Percentiles rank a stretch among this genome's conserved stretches.
phyloP scores from a whole-genome alignment of 2,329 filamentous ascomycete genomes.

The Arthroderma sp. region DNA sequence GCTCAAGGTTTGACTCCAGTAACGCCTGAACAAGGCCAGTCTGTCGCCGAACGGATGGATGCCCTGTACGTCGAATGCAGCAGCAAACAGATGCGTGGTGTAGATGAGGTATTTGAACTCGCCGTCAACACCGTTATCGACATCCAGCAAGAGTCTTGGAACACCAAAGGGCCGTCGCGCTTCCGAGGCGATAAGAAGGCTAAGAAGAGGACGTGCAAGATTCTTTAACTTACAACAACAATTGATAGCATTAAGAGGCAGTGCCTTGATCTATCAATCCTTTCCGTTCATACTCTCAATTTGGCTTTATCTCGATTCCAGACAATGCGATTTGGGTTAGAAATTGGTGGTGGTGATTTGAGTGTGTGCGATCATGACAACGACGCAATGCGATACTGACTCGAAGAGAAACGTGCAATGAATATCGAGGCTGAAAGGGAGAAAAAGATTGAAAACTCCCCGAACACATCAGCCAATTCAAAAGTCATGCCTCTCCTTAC shows the following conservation, averaged over 20 bases:
- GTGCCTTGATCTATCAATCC: background rate
- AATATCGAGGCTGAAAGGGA: background rate
- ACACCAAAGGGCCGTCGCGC: conserved; percentile 29
- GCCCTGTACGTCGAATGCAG: conserved; percentile 97
- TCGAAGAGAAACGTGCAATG: too few relatives aligned
- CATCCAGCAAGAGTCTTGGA: conserved; percentile 52
- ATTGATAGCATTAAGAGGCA: background rate
- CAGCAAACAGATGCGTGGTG: conserved; percentile 90
- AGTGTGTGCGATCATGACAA: too few relatives aligned
- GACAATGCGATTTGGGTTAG: too few relatives aligned
- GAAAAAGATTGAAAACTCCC: background rate
- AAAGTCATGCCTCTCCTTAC: conserved; percentile 1
- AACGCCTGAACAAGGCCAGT: conserved; percentile 75
- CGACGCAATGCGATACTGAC: too few relatives aligned
- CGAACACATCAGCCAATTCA: background rate
- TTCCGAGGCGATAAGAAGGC: conserved; percentile 45
- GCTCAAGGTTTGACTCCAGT: conserved; percentile 94
- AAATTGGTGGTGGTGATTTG: too few relatives aligned
- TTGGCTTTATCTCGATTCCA: too few relatives aligned
- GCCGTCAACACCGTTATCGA: conserved; percentile 83
- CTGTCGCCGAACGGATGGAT: conserved; percentile 84
- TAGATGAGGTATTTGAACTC: conserved; percentile 89
- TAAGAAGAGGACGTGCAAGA: conserved; percentile 73
- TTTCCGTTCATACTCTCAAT: too few relatives aligned
- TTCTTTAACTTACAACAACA: conserved; percentile 45